These are phyloP conservation scores for Cryptococcus sp. DNA, from an alignment of 1,284 basidiomycete genomes.

Conservation along the genomic window DNA sequence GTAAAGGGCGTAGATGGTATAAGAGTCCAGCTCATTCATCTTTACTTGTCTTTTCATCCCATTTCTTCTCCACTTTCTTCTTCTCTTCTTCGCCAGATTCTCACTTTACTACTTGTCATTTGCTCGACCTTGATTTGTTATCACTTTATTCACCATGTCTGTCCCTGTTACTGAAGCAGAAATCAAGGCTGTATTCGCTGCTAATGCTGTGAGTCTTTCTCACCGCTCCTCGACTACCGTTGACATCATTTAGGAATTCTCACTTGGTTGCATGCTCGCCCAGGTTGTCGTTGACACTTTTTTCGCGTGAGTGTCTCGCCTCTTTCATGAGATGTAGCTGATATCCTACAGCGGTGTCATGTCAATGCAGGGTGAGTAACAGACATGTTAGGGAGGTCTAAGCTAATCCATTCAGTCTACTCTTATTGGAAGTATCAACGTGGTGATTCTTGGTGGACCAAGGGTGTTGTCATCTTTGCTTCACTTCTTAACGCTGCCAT, in stretches of 20 bases:
- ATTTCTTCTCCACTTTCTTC: too few species aligned
- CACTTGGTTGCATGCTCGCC: slow-evolving; percentile 8
- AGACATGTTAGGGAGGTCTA: neutral
- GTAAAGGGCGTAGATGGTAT: too few species aligned
- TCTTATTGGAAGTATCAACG: slow-evolving; percentile 11
- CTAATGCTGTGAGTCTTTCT: neutral
- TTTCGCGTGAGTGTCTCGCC: slow-evolving; percentile 5
- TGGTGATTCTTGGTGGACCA: slow-evolving; percentile 9
- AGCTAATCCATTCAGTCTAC: neutral
- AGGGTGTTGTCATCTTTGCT: slow-evolving; percentile 10
- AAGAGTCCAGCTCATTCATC: too few species aligned
- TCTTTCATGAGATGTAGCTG: neutral
- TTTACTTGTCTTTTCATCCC: too few species aligned
- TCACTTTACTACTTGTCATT: too few species aligned
- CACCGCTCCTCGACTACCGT: neutral
- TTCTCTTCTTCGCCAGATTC: too few species aligned
- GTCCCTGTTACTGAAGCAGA: slow-evolving; percentile 5
- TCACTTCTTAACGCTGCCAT: slow-evolving; percentile 8
- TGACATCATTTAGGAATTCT: slow-evolving; percentile 2
- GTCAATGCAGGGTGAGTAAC: slow-evolving; percentile 9
- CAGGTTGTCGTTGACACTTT: slow-evolving; percentile 6
- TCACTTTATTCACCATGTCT: neutral
- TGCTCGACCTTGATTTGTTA: too few species aligned
- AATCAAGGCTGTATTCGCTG: slow-evolving; percentile 7
- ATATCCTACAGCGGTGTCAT: slow-evolving; percentile 6